Evolutionary conservation across 179 eudicot genomes (phyloP), one percentile per base, ranked within the genome.

Genomic region (Silene coronaria): DNA sequence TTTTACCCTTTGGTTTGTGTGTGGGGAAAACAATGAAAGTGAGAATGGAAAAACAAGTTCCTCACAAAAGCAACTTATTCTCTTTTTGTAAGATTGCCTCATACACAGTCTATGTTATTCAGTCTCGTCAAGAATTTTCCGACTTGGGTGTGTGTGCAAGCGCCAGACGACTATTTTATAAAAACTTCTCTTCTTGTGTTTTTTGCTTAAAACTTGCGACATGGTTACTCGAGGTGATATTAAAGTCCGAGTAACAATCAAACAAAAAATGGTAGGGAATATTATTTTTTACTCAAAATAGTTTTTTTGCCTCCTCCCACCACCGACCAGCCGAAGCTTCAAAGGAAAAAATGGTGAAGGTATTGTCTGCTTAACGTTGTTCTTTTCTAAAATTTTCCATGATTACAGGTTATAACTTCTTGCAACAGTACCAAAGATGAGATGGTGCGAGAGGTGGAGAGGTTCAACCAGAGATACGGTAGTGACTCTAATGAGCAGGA

Each of bases 381-480:
- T 7, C 26, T 5, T 51, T 42, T 66, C 53, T 12, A 5, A 5
- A 60, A 72, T 62, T 70, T 42, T 59, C 60, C 60, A 7, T 23
- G 60, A 58, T 71, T 79, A 59, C 85, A 92, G 99, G 97, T 92
- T 58, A 73, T 95, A 79, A 95, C 99, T 58, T 92, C 99, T 7
- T 95, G 99, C 77, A 95, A 95, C 82, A 88, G 83, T 68, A 92
- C 99, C 26, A 95, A 89, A 87, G 97, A 95, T 76, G 99, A 95
- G 79, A 83, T 95, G 85, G 76, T 92, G 76, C 91, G 83, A 80
- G 99, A 95, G 79, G 95, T 87, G 55, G 93, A 92, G 21, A 87
- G 76, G 74, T 89, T 86, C 84, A 91, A 90, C 73, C 93, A 80
- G 75, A 91, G 97, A 80, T 84, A 53, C 77, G 60, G 51, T 36